These are phyloP conservation scores for Chlamydomonas applanata DNA, from an alignment of 139 green algal genomes.

Conservation along the genomic window DNA sequence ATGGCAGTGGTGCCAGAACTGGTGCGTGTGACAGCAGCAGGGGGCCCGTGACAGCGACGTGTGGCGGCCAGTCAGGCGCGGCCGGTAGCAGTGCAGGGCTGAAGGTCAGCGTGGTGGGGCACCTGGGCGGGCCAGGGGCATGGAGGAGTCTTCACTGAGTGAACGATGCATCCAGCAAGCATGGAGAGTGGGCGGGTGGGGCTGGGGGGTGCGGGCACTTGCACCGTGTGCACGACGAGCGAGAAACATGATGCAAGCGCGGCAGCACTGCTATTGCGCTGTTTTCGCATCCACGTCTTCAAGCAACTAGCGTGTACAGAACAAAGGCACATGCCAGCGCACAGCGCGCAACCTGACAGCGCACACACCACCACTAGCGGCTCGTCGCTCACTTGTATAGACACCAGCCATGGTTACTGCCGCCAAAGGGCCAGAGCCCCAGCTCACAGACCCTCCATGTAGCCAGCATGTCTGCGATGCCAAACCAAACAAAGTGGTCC, in stretches of 20 bases:
- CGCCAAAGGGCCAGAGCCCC: constrained; percentile 1
- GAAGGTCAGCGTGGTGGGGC: constrained; percentile 55
- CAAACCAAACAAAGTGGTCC: constrained; percentile 4
- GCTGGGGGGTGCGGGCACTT: too few species aligned
- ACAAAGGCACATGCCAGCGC: too few species aligned
- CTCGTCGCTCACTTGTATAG: neutral
- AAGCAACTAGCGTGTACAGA: too few species aligned
- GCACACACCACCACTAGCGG: too few species aligned
- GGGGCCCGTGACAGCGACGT: constrained; percentile 47
- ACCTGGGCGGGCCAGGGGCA: neutral
- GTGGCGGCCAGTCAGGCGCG: constrained; percentile 51
- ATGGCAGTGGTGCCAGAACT: neutral
- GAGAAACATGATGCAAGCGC: too few species aligned
- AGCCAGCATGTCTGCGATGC: constrained; percentile 9
- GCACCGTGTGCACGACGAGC: too few species aligned
- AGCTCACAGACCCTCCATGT: neutral
- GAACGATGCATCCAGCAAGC: too few species aligned
- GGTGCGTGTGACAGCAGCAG: constrained; percentile 14
- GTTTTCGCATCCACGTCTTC: too few species aligned
- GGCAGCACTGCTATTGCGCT: too few species aligned
- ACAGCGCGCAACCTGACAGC: too few species aligned
- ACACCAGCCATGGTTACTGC: neutral
- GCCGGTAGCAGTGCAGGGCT: constrained; percentile 49
- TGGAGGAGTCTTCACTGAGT: too few species aligned
- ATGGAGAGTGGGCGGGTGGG: too few species aligned